Evolutionary conservation across 495 filamentous ascomycete genomes (phyloP).

Genomic region (Cercophora scortea): DNA sequence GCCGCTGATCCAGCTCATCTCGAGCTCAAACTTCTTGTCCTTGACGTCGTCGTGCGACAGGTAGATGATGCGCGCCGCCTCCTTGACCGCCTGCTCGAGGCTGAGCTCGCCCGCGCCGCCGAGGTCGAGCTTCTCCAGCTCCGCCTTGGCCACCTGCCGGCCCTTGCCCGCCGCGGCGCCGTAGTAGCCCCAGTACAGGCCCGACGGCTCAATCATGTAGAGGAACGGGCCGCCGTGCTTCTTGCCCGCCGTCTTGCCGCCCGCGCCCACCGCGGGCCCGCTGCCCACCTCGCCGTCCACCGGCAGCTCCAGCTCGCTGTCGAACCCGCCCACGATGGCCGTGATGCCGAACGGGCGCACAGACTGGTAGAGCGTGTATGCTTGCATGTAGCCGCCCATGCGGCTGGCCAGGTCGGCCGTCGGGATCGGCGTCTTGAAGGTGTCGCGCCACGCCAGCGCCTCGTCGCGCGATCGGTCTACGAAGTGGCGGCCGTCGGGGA

Average conservation of each 20-base stretch:
- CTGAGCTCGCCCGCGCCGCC: conserved; percentile 53
- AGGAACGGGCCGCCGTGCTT: conserved; percentile 82
- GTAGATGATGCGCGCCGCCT: conserved; percentile 94
- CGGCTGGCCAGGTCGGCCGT: conserved; percentile 77
- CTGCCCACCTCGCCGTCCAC: conserved; percentile 84
- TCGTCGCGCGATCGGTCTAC: conserved; percentile 90
- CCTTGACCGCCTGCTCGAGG: conserved; percentile 82
- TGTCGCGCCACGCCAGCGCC: conserved; percentile 76
- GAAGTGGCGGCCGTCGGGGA: conserved; percentile 93
- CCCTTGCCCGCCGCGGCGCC: conserved; percentile 96
- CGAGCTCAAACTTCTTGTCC: conserved; percentile 97
- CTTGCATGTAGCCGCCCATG: conserved; percentile 92
- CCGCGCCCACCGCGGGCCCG: conserved; percentile 68
- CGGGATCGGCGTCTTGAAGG: conserved; percentile 88
- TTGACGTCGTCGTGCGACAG: conserved; percentile 93
- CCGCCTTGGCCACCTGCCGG: conserved; percentile 89
- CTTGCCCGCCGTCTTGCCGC: conserved; percentile 66
- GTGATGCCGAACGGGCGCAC: conserved; percentile 96
- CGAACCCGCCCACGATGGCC: conserved; percentile 88
- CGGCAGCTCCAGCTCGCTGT: conserved; percentile 66
- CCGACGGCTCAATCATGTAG: conserved; percentile 98
- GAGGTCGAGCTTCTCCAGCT: conserved; percentile 96
- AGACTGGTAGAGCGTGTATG: conserved; percentile 92
- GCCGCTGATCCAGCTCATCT: conserved; percentile 95
- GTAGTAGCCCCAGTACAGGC: conserved; percentile 97